phyloP scores from a whole-genome alignment of 163 green algal genomes.

The Volvox carteri region DNA sequence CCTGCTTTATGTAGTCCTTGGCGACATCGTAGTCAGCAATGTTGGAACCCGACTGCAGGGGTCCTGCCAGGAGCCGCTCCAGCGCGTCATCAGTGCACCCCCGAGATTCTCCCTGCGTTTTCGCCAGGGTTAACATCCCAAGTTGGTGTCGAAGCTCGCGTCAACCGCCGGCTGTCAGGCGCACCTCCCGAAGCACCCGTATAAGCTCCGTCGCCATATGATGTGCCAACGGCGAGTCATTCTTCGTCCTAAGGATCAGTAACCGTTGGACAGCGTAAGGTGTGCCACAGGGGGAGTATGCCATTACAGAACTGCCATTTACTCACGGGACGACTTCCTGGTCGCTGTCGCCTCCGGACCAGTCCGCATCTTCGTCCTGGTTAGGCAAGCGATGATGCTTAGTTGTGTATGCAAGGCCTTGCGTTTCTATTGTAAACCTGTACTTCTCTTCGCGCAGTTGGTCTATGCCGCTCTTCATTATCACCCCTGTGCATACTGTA shows the following conservation, averaged over 20 bases:
- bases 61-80: conserved; percentile 8
- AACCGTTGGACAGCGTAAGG: too few relatives aligned
- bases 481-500: conserved; percentile 3
- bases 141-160: not conserved
- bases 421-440: conserved; percentile 37
- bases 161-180: not conserved
- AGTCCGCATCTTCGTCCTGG: conserved; percentile 33
- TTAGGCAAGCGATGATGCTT: not conserved
- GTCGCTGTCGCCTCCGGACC: conserved; percentile 44
- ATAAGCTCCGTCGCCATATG: conserved; percentile 14
- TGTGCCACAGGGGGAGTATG: too few relatives aligned
- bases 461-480: conserved; percentile 23
- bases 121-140: not conserved
- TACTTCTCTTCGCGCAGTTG: conserved; percentile 41
- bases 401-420: conserved; percentile 17
- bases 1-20: conserved; percentile 53
- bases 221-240: conserved; percentile 14
- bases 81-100: not conserved
- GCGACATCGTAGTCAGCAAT: conserved; percentile 13
- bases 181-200: conserved; percentile 13
- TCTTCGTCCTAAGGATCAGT: not conserved
- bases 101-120: not conserved
- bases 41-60: not conserved
- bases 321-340: not conserved
- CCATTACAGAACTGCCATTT: too few relatives aligned